Evolutionary conservation across 2,329 filamentous ascomycete species (phyloP).

Genomic region (Colletotrichum salicis): DNA sequence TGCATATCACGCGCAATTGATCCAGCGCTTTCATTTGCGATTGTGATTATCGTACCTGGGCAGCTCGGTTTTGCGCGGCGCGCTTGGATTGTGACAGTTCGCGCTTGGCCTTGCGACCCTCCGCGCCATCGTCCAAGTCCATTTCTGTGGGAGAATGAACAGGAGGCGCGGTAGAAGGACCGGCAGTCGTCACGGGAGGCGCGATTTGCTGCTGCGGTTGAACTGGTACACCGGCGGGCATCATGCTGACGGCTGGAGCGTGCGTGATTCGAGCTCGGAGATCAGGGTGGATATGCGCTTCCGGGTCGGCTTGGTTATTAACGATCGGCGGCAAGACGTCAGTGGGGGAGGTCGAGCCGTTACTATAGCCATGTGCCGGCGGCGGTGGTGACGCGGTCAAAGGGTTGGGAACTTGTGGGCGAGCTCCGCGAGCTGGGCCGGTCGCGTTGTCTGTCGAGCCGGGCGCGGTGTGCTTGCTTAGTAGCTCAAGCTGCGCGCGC

Average conservation of each 20-base stretch:
- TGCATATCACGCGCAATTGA: slow-evolving; percentile 16
- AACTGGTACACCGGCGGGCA: slow-evolving; percentile 41
- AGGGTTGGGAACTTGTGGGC: slow-evolving; percentile 44
- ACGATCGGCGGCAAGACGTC: slow-evolving; percentile 48
- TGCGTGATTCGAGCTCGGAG: slow-evolving; percentile 48
- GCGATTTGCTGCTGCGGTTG: slow-evolving; percentile 26
- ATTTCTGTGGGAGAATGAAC: slow-evolving; percentile 41
- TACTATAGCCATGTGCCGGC: slow-evolving; percentile 58
- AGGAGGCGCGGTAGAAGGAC: slow-evolving; percentile 42
- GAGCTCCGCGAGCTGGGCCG: slow-evolving; percentile 38
- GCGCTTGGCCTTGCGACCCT: slow-evolving; percentile 83
- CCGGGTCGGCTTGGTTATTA: slow-evolving; percentile 49
- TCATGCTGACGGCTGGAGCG: slow-evolving; percentile 46
- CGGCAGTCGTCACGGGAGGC: slow-evolving; percentile 15
- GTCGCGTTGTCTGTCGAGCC: slow-evolving; percentile 44
- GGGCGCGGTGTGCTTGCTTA: slow-evolving; percentile 51
- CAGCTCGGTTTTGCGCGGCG: slow-evolving; percentile 94
- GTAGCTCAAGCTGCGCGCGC: slow-evolving; percentile 56
- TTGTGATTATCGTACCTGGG: slow-evolving; percentile 73
- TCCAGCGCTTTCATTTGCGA: not conserved
- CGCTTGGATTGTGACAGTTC: slow-evolving; percentile 96
- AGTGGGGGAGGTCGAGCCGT: slow-evolving; percentile 46
- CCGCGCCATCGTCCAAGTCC: slow-evolving; percentile 49
- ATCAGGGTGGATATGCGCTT: slow-evolving; percentile 61
- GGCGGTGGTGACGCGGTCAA: slow-evolving; percentile 40